A percentile compares a stretch with the other conserved stretches of the same genome.
Conservation (phyloP, 495 filamentous ascomycete genomes). For the Cercophora scortea region DNA sequence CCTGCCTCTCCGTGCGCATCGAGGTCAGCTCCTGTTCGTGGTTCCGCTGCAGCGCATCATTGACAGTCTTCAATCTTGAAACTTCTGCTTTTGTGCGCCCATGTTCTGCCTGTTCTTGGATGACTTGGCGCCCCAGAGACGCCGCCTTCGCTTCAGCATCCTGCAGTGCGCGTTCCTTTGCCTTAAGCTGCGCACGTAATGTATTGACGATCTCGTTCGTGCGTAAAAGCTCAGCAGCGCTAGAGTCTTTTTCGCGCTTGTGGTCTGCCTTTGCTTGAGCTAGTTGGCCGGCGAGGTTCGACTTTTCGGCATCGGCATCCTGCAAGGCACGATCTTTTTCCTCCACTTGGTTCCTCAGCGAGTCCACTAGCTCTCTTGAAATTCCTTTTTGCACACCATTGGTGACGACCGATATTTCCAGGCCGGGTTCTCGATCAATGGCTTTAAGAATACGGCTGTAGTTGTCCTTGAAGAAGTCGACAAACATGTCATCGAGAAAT, state of each 20-base stretch:
- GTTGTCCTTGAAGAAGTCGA: constrained; percentile 94
- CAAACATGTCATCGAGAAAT: constrained; percentile 76
- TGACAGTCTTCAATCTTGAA: constrained; percentile 53
- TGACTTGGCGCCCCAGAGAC: constrained; percentile 52
- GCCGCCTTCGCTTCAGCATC: constrained; percentile 57
- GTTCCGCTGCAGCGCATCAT: constrained; percentile 61
- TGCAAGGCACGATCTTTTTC: constrained; percentile 62
- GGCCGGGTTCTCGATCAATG: constrained; percentile 83
- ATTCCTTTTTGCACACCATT: constrained; percentile 78
- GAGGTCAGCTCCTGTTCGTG: constrained; percentile 46
- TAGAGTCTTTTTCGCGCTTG: constrained; percentile 61
- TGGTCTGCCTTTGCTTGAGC: constrained; percentile 73
- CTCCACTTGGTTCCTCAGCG: constrained; percentile 67
- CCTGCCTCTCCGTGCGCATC: constrained; percentile 14
- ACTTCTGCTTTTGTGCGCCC: constrained; percentile 65
- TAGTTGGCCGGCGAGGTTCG: constrained; percentile 61
- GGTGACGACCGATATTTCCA: constrained; percentile 70
- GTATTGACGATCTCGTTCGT: constrained; percentile 62
- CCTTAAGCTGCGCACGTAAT: constrained; percentile 61
- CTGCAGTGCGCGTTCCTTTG: constrained; percentile 54
- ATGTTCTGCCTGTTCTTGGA: constrained; percentile 62
- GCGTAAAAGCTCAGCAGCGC: constrained; percentile 50
- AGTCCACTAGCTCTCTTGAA: constrained; percentile 76
- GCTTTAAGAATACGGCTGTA: constrained; percentile 79
- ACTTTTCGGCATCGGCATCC: constrained; percentile 56